Base-by-base conservation (phyloP, 495 filamentous ascomycete genomes). In the Trichoderma reesei region DNA sequence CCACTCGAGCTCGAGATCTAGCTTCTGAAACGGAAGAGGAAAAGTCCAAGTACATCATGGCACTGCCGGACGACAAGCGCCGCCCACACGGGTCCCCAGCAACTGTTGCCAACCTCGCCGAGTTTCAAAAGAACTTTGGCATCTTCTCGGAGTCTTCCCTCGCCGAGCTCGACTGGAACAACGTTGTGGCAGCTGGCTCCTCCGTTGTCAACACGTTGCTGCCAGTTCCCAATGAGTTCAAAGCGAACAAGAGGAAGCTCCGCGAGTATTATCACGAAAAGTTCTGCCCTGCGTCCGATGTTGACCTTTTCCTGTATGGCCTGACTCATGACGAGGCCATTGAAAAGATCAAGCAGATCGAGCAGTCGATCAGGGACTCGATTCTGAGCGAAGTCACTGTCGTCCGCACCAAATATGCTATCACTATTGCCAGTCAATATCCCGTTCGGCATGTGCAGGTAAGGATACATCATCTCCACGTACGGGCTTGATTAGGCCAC, bases 291-390 rank as follows among this genome's bases (percentile, higher is more conserved):
- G 89, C 90, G 1, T 91, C 88, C 3, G 90, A 95, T 73, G 87
- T 95, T 34, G 90, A 95, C 72, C 78, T 95, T 18, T 95, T 93
- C 73, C 69, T 95, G 20, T 90, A 92, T 67, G 90, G 89, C 0
- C 76, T 95, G 67, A 84, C 80, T 34, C 87, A 92, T 66, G 79
- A 84, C 60, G 78, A 90, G 67, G 90, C 88, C 0, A 76, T 91
- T 44, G 84, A 90, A 67, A 93, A 93, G 78, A 92, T 95, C 71
- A 85, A 87, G 67, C 76, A 87, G 61, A 92, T 95, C 68, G 90
- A 93, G 67, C 72, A 75, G 9, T 79, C 74, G 10, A 82, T 95
- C 68, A 84, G 83, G 31, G 85, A 91, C 68, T 82, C 85, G 5
- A 85, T 95, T 64, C 78, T 93, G 31, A 83, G 84, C 20, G 90